Base-by-base conservation (phyloP, 164 flowering plant genomes). In the Hamamelis virginiana region DNA sequence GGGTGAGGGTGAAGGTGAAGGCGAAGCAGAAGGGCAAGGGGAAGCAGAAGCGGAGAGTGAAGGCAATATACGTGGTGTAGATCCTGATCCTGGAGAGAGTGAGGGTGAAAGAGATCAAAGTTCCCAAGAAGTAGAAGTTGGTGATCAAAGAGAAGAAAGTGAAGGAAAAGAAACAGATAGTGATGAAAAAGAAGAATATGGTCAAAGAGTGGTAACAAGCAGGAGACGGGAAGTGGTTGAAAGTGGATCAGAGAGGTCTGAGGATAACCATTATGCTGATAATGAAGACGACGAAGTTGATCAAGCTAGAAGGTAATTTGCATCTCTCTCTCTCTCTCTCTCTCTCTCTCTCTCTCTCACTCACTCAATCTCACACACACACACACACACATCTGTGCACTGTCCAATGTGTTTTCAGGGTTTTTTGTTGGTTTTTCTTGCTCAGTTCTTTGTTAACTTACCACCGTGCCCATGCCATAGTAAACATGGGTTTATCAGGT, bases 101-200 rank as follows among this genome's bases (percentile, higher is more conserved):
- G 99, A 91, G 74, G 96, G 83, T 67, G 97, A 91, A 77, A 84
- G 95, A 77, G 92, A 82, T 67, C 89, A 85, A 78, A 88, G 91
- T 75, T 89, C 91, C 18, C 84, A 81, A 19, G 96, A 95, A 68
- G 89, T 84, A 60, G 98, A 87, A 64, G 70, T 74, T 66, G 89
- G 80, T 72, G 84, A 83, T 73, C 91, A 86, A 25, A 80, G 81
- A 76, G 88, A 75, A 66, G 91, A 86, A 67, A 91, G 92, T 80
- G 95, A 84, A 72, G 94, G 73, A 52, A 88, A 80, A 72, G 92
- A 89, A 61, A 79, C 75, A 6, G 98, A 87, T 55, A 94, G 94
- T 76, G 97, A 95, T 63, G 91, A 87, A 5, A 86, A 84, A 72
- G 91, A 83, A 69, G 94, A 81, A 22, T 88, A 87, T 80, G 88